Evolutionary conservation across 495 filamentous ascomycete species (phyloP).

Genomic region (Hyaloscypha bicolor): DNA sequence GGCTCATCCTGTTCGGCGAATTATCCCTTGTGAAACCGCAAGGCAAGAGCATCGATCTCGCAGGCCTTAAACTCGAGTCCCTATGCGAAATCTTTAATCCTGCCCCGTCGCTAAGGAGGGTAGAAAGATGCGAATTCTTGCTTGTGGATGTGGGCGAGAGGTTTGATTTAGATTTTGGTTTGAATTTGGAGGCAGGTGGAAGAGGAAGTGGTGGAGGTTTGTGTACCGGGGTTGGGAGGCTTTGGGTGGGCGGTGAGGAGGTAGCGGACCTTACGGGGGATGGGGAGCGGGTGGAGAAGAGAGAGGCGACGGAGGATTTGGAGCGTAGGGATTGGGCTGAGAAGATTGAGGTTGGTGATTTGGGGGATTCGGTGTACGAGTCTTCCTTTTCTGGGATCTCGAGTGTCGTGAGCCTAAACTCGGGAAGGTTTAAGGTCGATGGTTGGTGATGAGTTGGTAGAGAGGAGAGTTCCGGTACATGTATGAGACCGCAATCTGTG

Average conservation of each 20-base stretch:
- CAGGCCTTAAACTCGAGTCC: too few species aligned
- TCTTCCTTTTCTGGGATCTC: not conserved
- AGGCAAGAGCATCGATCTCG: too few species aligned
- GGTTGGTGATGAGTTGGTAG: not conserved
- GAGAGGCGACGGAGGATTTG: too few species aligned
- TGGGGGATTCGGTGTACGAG: not conserved
- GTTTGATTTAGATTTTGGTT: too few species aligned
- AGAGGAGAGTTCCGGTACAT: not conserved
- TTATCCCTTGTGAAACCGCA: too few species aligned
- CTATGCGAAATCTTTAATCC: too few species aligned
- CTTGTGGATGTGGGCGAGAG: too few species aligned
- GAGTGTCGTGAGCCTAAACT: not conserved
- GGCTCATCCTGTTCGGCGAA: not conserved
- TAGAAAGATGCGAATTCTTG: too few species aligned
- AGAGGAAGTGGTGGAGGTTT: not conserved
- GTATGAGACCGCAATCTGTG: not conserved
- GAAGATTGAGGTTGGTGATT: not conserved
- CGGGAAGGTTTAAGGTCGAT: not conserved
- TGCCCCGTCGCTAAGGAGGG: too few species aligned
- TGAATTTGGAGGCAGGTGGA: not conserved
- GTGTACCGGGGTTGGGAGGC: too few species aligned
- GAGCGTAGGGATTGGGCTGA: not conserved
- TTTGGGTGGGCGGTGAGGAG: not conserved
- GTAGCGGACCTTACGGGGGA: not conserved
- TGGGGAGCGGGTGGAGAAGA: not conserved